These are phyloP conservation scores for Alternaria consortialis DNA, from an alignment of 2,329 filamentous ascomycete genomes.

Conservation along the genomic window DNA sequence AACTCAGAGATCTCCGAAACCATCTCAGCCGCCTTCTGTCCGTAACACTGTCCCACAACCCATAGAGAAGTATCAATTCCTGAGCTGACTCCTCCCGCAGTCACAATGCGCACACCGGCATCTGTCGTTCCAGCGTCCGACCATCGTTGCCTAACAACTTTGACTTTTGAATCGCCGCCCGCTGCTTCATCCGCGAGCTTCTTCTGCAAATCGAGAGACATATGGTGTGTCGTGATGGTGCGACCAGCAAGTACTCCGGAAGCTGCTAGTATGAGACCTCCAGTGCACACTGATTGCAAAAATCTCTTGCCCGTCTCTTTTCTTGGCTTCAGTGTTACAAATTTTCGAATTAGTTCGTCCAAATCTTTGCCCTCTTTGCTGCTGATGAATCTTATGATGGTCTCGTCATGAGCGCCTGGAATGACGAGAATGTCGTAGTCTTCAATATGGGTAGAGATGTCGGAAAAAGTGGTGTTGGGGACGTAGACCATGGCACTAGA, in stretches of 20 bases:
- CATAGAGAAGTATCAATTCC: conserved; percentile 46
- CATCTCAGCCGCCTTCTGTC: conserved; percentile 36
- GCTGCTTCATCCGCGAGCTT: conserved; percentile 41
- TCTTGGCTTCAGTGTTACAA: conserved; percentile 30
- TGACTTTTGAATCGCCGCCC: conserved; percentile 35
- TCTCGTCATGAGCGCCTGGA: conserved; percentile 45
- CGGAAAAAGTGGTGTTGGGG: conserved; percentile 42
- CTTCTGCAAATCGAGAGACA: conserved; percentile 37
- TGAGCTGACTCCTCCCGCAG: conserved; percentile 45
- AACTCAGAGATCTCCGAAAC: conserved; percentile 43
- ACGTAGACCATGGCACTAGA: conserved; percentile 40
- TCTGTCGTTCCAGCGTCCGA: conserved; percentile 44
- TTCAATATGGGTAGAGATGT: conserved; percentile 36
- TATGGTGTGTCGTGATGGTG: conserved; percentile 53
- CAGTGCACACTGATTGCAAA: conserved; percentile 54
- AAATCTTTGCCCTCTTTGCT: conserved; percentile 32
- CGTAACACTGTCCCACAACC: conserved; percentile 37
- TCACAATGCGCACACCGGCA: conserved; percentile 45
- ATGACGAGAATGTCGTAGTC: conserved; percentile 53
- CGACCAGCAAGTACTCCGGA: conserved; percentile 48
- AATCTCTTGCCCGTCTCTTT: conserved; percentile 38
- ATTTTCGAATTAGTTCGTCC: conserved; percentile 31
- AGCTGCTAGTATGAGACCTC: conserved; percentile 50
- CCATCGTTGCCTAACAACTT: conserved; percentile 43
- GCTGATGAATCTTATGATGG: conserved; percentile 35